Conservation (phyloP, 768 basidiomycete genomes). For the Neoboletus magnificus region DNA sequence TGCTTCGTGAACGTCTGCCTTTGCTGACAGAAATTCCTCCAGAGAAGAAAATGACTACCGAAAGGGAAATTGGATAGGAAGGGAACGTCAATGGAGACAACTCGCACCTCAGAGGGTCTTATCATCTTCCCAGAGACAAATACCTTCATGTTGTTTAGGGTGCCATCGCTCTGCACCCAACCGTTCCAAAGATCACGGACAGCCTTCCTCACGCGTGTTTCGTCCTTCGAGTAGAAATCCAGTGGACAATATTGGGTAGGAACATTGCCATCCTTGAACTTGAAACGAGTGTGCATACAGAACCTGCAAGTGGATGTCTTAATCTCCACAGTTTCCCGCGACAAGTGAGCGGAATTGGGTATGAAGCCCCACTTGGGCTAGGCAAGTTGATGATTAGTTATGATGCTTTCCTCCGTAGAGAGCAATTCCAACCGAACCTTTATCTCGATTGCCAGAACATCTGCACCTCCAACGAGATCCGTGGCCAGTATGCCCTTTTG, state of each 20-base stretch:
- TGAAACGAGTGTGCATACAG: conserved; percentile 79
- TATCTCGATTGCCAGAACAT: conserved; percentile 75
- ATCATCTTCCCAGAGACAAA: conserved; percentile 67
- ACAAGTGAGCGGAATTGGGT: conserved; percentile 60
- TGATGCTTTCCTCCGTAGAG: neutral
- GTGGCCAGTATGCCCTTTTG: conserved; percentile 71
- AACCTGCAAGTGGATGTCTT: conserved; percentile 83
- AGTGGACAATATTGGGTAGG: conserved; percentile 74
- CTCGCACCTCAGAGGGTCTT: conserved; percentile 53
- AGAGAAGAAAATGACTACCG: conserved; percentile 9
- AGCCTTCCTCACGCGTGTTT: conserved; percentile 58
- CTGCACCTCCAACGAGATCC: conserved; percentile 66
- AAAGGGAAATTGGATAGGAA: conserved; percentile 1
- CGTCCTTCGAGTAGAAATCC: conserved; percentile 79
- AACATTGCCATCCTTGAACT: conserved; percentile 31
- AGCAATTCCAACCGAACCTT: conserved; percentile 54
- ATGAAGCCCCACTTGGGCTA: conserved; percentile 99
- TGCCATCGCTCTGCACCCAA: conserved; percentile 65
- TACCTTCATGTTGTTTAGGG: conserved; percentile 78
- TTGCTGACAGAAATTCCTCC: conserved; percentile 14
- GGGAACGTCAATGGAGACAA: neutral
- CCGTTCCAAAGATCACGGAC: conserved; percentile 66
- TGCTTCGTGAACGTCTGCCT: conserved; percentile 40
- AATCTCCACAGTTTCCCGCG: conserved; percentile 48
- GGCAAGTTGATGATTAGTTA: neutral